phyloP scores from a whole-genome alignment of 169 alveolate genomes.

The Plasmodium inui region DNA sequence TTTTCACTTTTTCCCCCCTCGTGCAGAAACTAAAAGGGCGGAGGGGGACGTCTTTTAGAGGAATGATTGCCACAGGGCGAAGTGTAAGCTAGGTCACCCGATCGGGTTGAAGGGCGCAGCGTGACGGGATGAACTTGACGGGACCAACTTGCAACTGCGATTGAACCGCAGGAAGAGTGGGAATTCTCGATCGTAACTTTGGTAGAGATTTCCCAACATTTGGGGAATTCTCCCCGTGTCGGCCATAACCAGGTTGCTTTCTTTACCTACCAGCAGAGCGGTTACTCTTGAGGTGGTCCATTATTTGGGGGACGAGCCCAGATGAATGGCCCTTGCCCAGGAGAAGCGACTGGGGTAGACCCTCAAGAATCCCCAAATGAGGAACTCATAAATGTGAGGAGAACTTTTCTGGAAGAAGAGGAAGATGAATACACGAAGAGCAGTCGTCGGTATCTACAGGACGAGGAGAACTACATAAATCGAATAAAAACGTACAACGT shows the following conservation, averaged over 20 bases:
- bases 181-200: background rate
- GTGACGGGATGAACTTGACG: background rate
- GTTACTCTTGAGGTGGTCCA: background rate
- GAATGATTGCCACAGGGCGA: background rate
- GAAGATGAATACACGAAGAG: conserved; percentile 25
- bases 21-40: background rate
- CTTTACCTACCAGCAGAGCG: background rate
- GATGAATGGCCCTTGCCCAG: background rate
- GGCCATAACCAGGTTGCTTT: background rate
- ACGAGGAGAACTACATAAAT: conserved; percentile 21
- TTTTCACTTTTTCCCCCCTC: background rate
- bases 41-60: background rate
- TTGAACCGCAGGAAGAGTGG: background rate
- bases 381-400: conserved; percentile 36
- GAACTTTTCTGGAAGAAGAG: conserved; percentile 32
- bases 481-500: conserved; percentile 32
- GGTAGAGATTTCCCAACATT: background rate
- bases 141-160: background rate
- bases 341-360: background rate
- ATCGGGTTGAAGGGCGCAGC: background rate
- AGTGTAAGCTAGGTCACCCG: background rate
- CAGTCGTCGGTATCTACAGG: conserved; percentile 6
- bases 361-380: background rate
- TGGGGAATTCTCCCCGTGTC: background rate
- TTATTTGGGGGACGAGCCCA: background rate